Base-by-base conservation (phyloP, 1,139 yeast species). In the Meyerozyma athensensis region DNA sequence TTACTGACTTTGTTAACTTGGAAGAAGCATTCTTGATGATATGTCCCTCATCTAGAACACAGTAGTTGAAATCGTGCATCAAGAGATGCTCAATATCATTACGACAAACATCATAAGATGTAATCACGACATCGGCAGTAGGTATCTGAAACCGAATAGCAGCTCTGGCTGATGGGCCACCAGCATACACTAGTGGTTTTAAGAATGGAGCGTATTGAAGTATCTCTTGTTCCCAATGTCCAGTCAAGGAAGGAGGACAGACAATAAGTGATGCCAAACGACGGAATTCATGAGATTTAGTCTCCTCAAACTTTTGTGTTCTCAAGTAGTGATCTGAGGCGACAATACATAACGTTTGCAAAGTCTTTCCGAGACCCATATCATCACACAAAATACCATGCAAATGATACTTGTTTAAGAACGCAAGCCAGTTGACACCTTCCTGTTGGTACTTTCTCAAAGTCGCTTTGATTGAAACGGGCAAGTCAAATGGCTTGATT, bases 371-470 rank as follows among this genome's bases (percentile, higher is more conserved):
- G 26, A 94, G 73, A 9, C 99, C 99, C 99, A 94, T 94, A 77
- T 94, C 99, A 61, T 94, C 99, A 77, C 98, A 92, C 36, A 94
- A 68, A 52, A 94, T 89, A 36, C 98, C 99, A 63, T 94, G 98
- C 37, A 94, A 68, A 59, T 92, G 96, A 54, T 94, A 94, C 54
- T 86, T 86, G 65, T 92, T 94, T 53, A 94, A 73, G 56, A 94
- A 94, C 12, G 96, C 96, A 39, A 94, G 70, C 99, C 99, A 94
- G 57, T 92, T 94, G 32, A 94, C 95, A 59, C 99, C 99, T 46
- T 94, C 97, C 59, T 92, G 97, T 63, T 94, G 99, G 56, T 94
- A 94, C 48, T 86, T 86, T 60, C 98, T 79, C 48, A 94, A 72
- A 2, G 95, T 87, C 0, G 98, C 98, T 47, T 86, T 86, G 45